Evolutionary conservation across 2,329 filamentous ascomycete species (phyloP), one percentile per base, ranked within the genome.

Genomic region (Cercospora sp.): DNA sequence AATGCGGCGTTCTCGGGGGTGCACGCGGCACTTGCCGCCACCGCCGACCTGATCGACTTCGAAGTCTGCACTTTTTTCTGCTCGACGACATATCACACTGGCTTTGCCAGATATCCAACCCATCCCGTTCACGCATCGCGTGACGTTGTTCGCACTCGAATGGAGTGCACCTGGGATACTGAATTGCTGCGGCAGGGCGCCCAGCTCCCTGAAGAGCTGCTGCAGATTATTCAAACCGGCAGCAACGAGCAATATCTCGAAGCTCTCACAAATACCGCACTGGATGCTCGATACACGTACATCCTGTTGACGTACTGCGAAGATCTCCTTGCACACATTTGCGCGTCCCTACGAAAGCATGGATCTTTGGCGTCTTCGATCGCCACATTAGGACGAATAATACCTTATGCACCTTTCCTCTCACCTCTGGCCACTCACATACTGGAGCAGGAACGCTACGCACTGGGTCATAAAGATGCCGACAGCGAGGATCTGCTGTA

Each of bases 371-470:
- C 75, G 33, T 59, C 70, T 10, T 57, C 72, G 3, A 57, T 94
- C 71, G 86, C 89, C 65, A 90, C 91, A 33, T 91, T 97, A 81
- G 90, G 91, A 69, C 87, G 91, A 75, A 85, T 97, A 70, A 79
- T 97, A 74, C 92, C 93, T 18, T 90, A 95, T 83, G 91, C 91
- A 72, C 91, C 93, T 61, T 88, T 94, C 77, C 84, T 98, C 53
- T 88, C 90, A 31, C 68, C 74, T 10, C 73, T 68, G 58, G 75
- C 77, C 51, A 72, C 68, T 28, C 63, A 68, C 16, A 30, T 74
- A 5, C 65, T 78, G 28, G 65, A 66, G 18, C 59, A 36, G 20
- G 73, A 77, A 64, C 55, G 59, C 4, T 70, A 72, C 58, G 18
- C 26, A 8, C 67, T 73, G 16, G 62, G 62, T 9, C 20, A 23